Conservation (phyloP, 164 flowering plant genomes). For the Cinnamomum micranthum region DNA sequence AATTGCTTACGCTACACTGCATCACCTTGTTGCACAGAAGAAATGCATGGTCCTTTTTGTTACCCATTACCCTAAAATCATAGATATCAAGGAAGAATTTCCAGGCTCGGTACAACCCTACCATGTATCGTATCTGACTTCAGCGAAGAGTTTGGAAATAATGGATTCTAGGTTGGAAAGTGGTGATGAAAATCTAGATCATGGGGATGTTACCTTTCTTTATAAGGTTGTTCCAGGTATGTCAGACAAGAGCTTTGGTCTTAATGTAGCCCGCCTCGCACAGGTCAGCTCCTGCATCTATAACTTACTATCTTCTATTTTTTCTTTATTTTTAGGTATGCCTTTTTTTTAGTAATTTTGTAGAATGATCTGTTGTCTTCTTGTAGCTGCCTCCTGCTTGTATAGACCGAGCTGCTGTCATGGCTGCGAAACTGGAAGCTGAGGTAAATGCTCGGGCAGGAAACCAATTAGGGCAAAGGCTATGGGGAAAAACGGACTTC, state of each 20-base stretch:
- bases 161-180: slow-evolving; percentile 17
- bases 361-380: background rate
- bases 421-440: slow-evolving; percentile 74
- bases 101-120: slow-evolving; percentile 68
- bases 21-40: slow-evolving; percentile 61
- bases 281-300: slow-evolving; percentile 48
- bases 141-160: slow-evolving; percentile 19
- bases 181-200: slow-evolving; percentile 11
- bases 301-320: background rate
- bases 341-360: no score
- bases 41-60: slow-evolving; percentile 87
- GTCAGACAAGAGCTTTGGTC: slow-evolving; percentile 83
- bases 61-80: slow-evolving; percentile 88
- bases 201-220: slow-evolving; percentile 65
- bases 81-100: slow-evolving; percentile 59
- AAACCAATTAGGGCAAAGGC: slow-evolving; percentile 10
- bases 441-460: slow-evolving; percentile 32
- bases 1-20: slow-evolving; percentile 87
- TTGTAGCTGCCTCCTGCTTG: slow-evolving; percentile 70
- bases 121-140: slow-evolving; percentile 83
- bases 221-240: slow-evolving; percentile 82
- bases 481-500: background rate
- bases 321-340: background rate
- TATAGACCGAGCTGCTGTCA: slow-evolving; percentile 51
- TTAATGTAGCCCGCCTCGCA: slow-evolving; percentile 94